Base-by-base conservation (phyloP, 225 moss, liverwort and hornwort genomes). In the Sphagnum tenellum region DNA sequence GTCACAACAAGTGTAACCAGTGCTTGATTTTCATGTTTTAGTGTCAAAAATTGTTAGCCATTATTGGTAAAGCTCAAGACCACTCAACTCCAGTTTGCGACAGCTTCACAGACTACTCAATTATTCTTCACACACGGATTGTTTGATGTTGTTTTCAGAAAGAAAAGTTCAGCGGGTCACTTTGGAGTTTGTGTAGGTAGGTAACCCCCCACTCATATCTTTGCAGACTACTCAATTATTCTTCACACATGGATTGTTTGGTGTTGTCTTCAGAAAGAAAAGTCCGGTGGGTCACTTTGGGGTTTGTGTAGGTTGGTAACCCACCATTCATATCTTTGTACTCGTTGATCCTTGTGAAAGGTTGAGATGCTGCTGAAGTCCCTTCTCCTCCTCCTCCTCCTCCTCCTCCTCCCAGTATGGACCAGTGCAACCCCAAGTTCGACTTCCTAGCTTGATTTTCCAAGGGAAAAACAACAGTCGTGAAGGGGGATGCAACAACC, bases 301-400 rank as follows among this genome's bases (percentile, higher is more conserved):
- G 5, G 55, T 53, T 4, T 3, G 8, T 4, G 49, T 9, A 49
- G 55, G 8, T 3, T 47, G 47, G 57, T 7, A 4, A 5, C 45
- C 45, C 7, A 82, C 83, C 79, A 7, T 79, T 66, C 83, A 74
- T 83, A 48, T 83, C 70, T 54, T 68, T 77, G 70, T 75, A 80
- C 67, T 83, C 83, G 57, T 77, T 77, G 52, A 83, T 72, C 56
- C 64, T 74, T 3, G 59, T 44, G 3, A 58, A 29, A 8, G 70
- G 49, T 4, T 3, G 66, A 46, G 57, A 51, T 29, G 29, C 29
- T 29, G 29, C 29, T 29, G 29, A 29, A 29, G 29, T 1, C 1
- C 29, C 29, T 29, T 29, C 29, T 29, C 29, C 29, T 29, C 29
- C 29, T 29, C 29, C 29, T 29, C 0, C 29, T 29, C 29, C 29